These are phyloP conservation scores for Solanum sitiens DNA, from an alignment of 257 asterid species.

Conservation along the genomic window DNA sequence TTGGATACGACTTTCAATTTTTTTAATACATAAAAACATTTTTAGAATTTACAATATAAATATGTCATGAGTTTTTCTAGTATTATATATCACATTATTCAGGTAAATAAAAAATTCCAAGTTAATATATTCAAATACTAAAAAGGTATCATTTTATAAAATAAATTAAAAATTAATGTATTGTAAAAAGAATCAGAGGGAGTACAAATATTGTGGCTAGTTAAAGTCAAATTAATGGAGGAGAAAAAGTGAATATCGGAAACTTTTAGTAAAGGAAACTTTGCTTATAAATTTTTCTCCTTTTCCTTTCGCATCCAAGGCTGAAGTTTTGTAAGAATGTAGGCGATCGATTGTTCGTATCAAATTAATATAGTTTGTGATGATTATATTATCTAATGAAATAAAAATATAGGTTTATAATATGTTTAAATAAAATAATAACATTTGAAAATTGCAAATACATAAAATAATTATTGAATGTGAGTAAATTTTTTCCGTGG, in stretches of 20 bases:
- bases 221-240: background rate
- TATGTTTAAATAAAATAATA: background rate
- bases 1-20: background rate
- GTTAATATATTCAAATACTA: background rate
- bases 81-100: background rate
- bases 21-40: background rate
- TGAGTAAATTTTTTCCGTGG: background rate
- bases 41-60: background rate
- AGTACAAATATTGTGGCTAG: background rate
- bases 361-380: background rate
- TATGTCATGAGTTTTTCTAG: background rate
- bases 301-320: background rate
- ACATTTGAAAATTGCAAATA: too few species aligned
- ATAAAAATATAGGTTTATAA: background rate
- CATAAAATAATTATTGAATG: background rate
- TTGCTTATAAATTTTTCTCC: background rate
- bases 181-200: background rate
- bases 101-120: background rate
- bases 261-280: background rate
- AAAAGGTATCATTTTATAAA: background rate
- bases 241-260: background rate
- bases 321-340: background rate
- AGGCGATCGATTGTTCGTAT: too few species aligned
- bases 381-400: too few species aligned
- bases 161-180: background rate